These are phyloP conservation scores for Sungouiozyma ichnusensis DNA, from an alignment of 805 yeast genomes.

Conservation along the genomic window DNA sequence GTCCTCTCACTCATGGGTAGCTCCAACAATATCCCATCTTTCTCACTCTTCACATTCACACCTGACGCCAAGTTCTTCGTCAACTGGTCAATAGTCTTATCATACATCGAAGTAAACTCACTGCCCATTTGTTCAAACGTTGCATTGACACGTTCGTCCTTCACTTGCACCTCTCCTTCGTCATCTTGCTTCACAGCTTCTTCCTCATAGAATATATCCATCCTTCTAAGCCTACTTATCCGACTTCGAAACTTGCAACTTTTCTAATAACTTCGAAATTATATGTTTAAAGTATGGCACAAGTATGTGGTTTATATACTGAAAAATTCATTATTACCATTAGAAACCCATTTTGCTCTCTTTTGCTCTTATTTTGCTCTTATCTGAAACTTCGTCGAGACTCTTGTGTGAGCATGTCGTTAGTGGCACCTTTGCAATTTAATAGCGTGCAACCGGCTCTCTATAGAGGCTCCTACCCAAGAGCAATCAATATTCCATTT, in stretches of 20 bases:
- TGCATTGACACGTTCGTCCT: slow-evolving; percentile 41
- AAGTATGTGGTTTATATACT: too few relatives aligned
- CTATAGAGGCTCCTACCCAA: slow-evolving; percentile 81
- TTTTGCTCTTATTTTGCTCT: too few relatives aligned
- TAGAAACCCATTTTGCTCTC: too few relatives aligned
- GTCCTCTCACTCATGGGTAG: slow-evolving; percentile 17
- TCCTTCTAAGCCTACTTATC: too few relatives aligned
- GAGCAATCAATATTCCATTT: slow-evolving; percentile 61
- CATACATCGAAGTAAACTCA: slow-evolving; percentile 33
- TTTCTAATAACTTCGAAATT: too few relatives aligned
- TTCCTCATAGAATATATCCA: slow-evolving; percentile 26
- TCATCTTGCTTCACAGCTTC: slow-evolving; percentile 12
- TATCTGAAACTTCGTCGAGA: too few relatives aligned
- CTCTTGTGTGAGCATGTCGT: too few relatives aligned
- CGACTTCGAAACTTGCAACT: too few relatives aligned
- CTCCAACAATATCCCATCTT: slow-evolving; percentile 21
- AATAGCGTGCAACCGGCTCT: slow-evolving; percentile 57
- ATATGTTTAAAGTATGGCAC: too few relatives aligned
- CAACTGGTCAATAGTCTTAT: slow-evolving; percentile 13
- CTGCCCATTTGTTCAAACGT: slow-evolving; percentile 41
- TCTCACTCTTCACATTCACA: slow-evolving; percentile 9
- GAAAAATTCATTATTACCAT: background rate
- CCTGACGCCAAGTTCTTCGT: slow-evolving; percentile 9
- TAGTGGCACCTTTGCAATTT: slow-evolving; percentile 72
- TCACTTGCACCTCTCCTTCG: slow-evolving; percentile 1